phyloP scores from a whole-genome alignment of 257 asterid genomes.

The Solanum lycopersicoides region DNA sequence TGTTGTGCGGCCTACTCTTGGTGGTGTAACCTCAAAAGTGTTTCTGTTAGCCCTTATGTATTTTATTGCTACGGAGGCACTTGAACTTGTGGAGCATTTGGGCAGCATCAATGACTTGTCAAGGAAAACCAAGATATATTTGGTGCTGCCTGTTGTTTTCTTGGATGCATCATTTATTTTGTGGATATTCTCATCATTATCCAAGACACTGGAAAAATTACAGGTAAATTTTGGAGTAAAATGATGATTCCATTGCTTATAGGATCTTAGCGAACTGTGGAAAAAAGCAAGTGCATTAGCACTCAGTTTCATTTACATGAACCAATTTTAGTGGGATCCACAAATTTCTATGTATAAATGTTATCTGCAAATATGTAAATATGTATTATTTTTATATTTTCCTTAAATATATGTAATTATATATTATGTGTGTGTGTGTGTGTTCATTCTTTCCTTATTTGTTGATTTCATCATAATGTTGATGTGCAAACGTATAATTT shows the following conservation, averaged over 20 bases:
- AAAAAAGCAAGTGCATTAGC: neutral
- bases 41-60: constrained; percentile 4
- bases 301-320: neutral
- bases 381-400: neutral
- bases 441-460: neutral
- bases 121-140: constrained; percentile 21
- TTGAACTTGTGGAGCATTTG: constrained; percentile 29
- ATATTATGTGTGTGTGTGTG: neutral
- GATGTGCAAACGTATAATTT: neutral
- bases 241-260: neutral
- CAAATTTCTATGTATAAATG: neutral
- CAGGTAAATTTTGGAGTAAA: constrained; percentile 18
- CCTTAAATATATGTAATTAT: neutral
- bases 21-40: constrained; percentile 18
- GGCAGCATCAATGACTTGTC: constrained; percentile 30
- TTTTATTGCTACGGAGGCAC: constrained; percentile 21
- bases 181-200: constrained; percentile 32
- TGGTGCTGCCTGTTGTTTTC: constrained; percentile 28
- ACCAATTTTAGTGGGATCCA: neutral
- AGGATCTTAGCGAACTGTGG: neutral
- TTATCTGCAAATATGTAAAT: neutral
- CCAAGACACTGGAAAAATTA: constrained; percentile 27
- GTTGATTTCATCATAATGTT: neutral
- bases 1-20: constrained; percentile 24
- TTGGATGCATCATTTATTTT: constrained; percentile 26